Evolutionary conservation across 106 monocot species (phyloP).

Genomic region (Acorus calamus): DNA sequence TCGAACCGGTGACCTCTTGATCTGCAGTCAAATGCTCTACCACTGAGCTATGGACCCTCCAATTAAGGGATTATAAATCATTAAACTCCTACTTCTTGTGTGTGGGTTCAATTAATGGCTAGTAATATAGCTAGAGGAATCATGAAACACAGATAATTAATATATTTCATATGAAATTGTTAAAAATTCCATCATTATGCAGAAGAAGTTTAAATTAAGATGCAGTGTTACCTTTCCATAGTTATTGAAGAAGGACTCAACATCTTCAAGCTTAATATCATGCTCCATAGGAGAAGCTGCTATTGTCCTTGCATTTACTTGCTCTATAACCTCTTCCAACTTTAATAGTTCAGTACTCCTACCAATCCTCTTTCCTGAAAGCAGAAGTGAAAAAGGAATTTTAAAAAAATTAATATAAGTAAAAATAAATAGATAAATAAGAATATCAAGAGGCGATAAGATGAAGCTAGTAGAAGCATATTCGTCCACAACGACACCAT

Average conservation of each 20-base stretch:
- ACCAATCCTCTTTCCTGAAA: conserved; percentile 62
- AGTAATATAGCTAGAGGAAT: no score
- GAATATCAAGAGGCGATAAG: neutral
- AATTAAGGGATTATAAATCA: no score
- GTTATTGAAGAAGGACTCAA: conserved; percentile 60
- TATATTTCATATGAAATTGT: no score
- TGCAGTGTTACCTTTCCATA: conserved; percentile 55
- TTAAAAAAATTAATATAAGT: neutral
- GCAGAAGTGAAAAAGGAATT: neutral
- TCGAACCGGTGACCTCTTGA: no score
- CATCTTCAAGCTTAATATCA: conserved; percentile 71
- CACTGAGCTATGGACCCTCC: no score
- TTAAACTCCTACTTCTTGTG: no score
- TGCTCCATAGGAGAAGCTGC: conserved; percentile 80
- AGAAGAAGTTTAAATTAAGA: no score
- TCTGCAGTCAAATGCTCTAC: no score
- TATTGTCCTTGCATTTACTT: conserved; percentile 78
- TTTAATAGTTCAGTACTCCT: conserved; percentile 64
- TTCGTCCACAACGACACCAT: neutral
- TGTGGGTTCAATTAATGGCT: no score
- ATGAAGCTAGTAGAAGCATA: neutral
- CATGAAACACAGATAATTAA: no score
- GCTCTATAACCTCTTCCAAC: conserved; percentile 64
- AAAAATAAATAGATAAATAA: neutral
- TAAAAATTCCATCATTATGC: no score